Base-by-base conservation (phyloP, 371 early-diverging fungal species). In the Rozella allomycis region DNA sequence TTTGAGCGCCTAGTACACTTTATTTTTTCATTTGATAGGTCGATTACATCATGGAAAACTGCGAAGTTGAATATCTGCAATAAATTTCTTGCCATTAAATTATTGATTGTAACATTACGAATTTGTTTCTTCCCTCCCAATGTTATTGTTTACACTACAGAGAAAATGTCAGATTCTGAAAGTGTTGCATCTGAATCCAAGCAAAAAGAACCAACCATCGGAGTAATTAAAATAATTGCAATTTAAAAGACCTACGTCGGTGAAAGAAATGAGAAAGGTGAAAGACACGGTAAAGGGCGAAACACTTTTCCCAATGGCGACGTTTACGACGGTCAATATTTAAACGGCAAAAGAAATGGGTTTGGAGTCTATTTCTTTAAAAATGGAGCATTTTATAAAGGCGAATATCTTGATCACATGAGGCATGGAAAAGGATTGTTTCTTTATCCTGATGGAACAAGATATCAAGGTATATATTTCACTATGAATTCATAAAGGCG, bases 281-380 rank as follows among this genome's bases (percentile, higher is more conserved):
- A 55, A 35, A 36, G 63, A 8, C 60, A 60, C 42, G 63, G 63
- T n/a, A 48, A 47, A 18, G 63, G 63, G 2, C 48, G 49, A 28
- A 60, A 46, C 32, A 39, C 40, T 3, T 64, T 58, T 33, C 46
- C 54, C 17, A 64, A 64, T 40, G 58, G 58, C 17, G 64, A 64
- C 42, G 40, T 47, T 8, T 64, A 55, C 42, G 48, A 49, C 6
- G 64, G 64, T 4, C 9, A 20, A 2, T 64, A 64, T 38, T 33
- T 28, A n/a, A 39, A 34, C 32, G 57, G 64, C 23, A 31, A 34
- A 27, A 38, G 60, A 20, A 23, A 41, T 22, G 64, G 60, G 1
- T 12, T 28, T 10, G 64, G 64, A 6, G 35, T 34, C 4, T 64
- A 64, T 44, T 48, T 35, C 20, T 64, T 58, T 56, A 60, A 55